A percentile compares a stretch with the other conserved stretches of the same genome.
Conservation (phyloP, 345 rosid genomes). For the Diplotaxis tenuifolia region DNA sequence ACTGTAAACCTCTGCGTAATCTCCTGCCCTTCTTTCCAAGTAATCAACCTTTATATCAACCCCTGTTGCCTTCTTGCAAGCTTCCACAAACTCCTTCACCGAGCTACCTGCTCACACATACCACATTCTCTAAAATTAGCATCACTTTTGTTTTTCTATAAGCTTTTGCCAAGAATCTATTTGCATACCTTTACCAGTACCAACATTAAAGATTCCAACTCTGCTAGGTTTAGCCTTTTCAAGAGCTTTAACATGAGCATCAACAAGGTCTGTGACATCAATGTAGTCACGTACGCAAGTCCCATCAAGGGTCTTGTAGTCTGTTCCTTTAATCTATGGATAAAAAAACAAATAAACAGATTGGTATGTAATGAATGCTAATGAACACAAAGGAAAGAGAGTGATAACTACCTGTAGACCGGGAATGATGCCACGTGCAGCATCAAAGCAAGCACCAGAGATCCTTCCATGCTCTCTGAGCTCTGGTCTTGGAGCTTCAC, state of each 20-base stretch:
- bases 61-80: slow-evolving; percentile 58
- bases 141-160: background rate
- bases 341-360: background rate
- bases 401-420: slow-evolving; percentile 45
- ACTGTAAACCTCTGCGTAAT: no score
- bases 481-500: slow-evolving; percentile 62
- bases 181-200: slow-evolving; percentile 56
- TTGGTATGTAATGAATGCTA: background rate
- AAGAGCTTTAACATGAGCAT: slow-evolving; percentile 67
- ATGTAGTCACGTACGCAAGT: slow-evolving; percentile 61
- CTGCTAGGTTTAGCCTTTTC: slow-evolving; percentile 45
- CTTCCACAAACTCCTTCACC: slow-evolving; percentile 62
- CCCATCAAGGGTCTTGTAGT: slow-evolving; percentile 55
- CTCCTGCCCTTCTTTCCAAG: no score
- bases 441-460: slow-evolving; percentile 67
- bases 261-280: slow-evolving; percentile 58
- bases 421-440: slow-evolving; percentile 55
- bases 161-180: background rate
- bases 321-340: slow-evolving; percentile 55
- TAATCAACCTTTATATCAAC: slow-evolving; percentile 46
- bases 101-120: slow-evolving; percentile 51
- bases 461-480: slow-evolving; percentile 58
- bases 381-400: background rate
- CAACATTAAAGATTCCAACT: slow-evolving; percentile 61
- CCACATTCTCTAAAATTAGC: background rate